Conservation (phyloP, 805 yeast species). For the Saturnispora kantuleensis region DNA sequence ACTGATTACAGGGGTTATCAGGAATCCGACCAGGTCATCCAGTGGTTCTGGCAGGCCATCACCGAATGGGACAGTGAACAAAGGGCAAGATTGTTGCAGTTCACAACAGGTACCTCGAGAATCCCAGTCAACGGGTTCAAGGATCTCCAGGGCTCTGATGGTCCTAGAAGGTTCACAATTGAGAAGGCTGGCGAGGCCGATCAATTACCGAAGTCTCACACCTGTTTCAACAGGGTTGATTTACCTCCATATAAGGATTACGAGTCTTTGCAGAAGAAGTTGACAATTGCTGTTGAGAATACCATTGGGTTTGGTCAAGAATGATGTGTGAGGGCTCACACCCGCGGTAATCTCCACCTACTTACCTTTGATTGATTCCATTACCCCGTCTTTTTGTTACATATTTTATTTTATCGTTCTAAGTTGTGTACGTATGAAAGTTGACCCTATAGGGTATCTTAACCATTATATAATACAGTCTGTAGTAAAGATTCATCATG, state of each 20-base stretch:
- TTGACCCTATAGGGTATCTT: background rate
- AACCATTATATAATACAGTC: too few species aligned
- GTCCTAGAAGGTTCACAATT: constrained; percentile 97
- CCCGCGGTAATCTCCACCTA: background rate
- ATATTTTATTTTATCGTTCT: background rate
- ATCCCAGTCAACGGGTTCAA: constrained; percentile 98
- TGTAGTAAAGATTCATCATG: background rate
- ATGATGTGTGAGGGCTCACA: constrained; percentile 26
- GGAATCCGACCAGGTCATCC: constrained; percentile 90
- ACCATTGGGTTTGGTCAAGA: constrained; percentile 99
- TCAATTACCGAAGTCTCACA: constrained; percentile 94
- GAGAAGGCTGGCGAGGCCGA: constrained; percentile 94
- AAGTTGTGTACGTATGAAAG: background rate
- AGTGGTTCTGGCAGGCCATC: constrained; percentile 98
- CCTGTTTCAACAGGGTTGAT: constrained; percentile 98
- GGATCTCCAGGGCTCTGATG: constrained; percentile 97
- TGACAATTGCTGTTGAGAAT: constrained; percentile 95
- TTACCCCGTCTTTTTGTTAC: background rate
- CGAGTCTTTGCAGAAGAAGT: constrained; percentile 77
- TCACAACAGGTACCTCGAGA: constrained; percentile 98
- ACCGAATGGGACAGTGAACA: constrained; percentile 94
- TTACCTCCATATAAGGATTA: constrained; percentile 86
- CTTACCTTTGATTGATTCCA: background rate
- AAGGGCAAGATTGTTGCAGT: constrained; percentile 88
- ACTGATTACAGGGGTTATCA: constrained; percentile 98